A percentile compares a stretch with the other conserved stretches of the same genome.
Conservation (phyloP, 495 filamentous ascomycete species). For the Penicillium goetzii region DNA sequence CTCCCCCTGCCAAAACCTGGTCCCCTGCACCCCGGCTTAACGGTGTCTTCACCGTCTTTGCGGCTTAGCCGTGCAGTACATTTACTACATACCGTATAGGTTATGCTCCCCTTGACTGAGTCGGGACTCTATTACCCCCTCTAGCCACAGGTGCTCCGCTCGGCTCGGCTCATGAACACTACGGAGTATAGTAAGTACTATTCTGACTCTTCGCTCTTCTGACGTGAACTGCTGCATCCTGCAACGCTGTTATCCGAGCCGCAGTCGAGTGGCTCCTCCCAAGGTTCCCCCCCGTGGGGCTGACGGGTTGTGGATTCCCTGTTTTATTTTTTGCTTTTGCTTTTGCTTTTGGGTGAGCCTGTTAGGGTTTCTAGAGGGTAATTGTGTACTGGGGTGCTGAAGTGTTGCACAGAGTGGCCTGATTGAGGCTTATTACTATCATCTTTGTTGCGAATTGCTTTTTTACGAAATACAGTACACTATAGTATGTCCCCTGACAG, state of each 20-base stretch:
- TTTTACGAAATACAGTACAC: not conserved
- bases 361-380: not conserved
- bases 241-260: not conserved
- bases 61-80: not conserved
- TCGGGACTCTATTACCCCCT: too few relatives aligned
- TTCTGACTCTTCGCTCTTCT: not conserved
- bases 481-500: too few relatives aligned
- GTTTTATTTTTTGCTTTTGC: not conserved
- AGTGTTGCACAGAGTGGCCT: not conserved
- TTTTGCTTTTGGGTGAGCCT: slow-evolving; percentile 1
- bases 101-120: too few relatives aligned
- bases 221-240: slow-evolving; percentile 10
- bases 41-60: slow-evolving; percentile 23
- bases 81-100: too few relatives aligned
- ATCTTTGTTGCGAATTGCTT: not conserved
- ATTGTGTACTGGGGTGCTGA: not conserved
- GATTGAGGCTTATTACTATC: not conserved
- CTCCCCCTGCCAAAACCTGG: slow-evolving; percentile 5
- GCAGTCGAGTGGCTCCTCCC: not conserved
- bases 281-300: slow-evolving; percentile 1
- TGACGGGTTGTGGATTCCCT: slow-evolving; percentile 9
- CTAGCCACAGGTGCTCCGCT: slow-evolving; percentile 6
- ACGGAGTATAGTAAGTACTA: too few relatives aligned
- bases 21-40: not conserved
- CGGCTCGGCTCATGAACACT: not conserved